These are phyloP conservation scores for Parathielavia hyrcaniae DNA, from an alignment of 495 filamentous ascomycete species.

Conservation along the genomic window DNA sequence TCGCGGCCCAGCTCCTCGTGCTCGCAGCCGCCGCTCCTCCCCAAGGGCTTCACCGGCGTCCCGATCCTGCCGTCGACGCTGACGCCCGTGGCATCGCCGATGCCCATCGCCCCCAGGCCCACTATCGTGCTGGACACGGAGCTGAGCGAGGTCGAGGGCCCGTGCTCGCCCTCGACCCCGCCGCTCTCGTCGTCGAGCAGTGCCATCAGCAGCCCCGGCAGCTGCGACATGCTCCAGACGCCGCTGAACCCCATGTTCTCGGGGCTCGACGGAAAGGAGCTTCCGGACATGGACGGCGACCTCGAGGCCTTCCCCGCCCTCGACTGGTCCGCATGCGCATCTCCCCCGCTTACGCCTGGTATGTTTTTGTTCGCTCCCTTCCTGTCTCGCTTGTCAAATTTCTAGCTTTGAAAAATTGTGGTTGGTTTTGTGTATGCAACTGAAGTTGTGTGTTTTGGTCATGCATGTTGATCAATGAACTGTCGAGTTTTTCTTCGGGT, in stretches of 20 bases:
- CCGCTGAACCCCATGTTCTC: conserved; percentile 78
- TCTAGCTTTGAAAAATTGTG: not conserved
- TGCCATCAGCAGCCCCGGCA: conserved; percentile 77
- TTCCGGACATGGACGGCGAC: conserved; percentile 62
- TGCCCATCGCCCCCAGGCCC: conserved; percentile 64
- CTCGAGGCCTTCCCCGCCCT: conserved; percentile 68
- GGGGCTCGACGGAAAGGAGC: conserved; percentile 68
- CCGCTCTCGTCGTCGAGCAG: conserved; percentile 81
- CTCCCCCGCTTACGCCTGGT: conserved; percentile 92
- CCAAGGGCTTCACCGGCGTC: conserved; percentile 51
- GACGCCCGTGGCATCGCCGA: conserved; percentile 74
- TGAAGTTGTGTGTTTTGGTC: not conserved
- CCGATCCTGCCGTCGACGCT: conserved; percentile 50
- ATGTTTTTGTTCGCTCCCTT: conserved; percentile 40
- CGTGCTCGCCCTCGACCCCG: conserved; percentile 79
- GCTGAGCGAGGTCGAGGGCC: conserved; percentile 57
- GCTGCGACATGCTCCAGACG: conserved; percentile 69
- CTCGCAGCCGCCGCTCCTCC: conserved; percentile 54
- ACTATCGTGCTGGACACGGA: conserved; percentile 77
- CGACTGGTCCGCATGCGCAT: conserved; percentile 69
- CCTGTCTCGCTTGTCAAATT: conserved; percentile 14
- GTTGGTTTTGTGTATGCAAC: not conserved
- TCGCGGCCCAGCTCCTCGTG: conserved; percentile 62
- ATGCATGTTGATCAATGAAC: not conserved
- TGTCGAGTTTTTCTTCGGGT: not conserved